Percentiles rank a stretch among this genome's conserved stretches.
Evolutionary conservation across 2,329 filamentous ascomycete genomes (phyloP).

Genomic region (Fusarium sp.): DNA sequence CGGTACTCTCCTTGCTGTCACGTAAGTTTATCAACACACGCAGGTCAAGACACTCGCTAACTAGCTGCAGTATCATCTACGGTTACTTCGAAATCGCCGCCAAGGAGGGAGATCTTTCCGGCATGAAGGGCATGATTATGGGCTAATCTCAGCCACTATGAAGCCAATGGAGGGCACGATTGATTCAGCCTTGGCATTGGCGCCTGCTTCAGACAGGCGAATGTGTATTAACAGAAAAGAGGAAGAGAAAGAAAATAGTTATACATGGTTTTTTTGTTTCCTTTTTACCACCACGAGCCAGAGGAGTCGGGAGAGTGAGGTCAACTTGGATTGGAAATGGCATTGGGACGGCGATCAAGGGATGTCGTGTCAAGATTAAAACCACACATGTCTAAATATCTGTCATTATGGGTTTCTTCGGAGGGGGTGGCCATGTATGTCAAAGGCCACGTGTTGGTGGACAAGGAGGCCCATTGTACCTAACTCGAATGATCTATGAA

Average conservation of each 20-base stretch:
- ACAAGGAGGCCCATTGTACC: constrained; percentile 33
- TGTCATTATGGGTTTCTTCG: constrained; percentile 38
- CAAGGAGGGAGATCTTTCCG: constrained; percentile 95
- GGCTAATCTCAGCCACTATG: constrained; percentile 58
- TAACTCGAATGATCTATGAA: constrained; percentile 44
- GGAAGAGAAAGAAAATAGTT: constrained; percentile 45
- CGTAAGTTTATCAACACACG: constrained; percentile 71
- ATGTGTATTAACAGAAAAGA: constrained; percentile 46
- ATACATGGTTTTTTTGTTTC: constrained; percentile 43
- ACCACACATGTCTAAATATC: constrained; percentile 28
- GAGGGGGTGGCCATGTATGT: constrained; percentile 27
- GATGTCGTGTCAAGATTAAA: constrained; percentile 41
- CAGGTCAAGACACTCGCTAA: constrained; percentile 42
- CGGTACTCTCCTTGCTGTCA: constrained; percentile 97
- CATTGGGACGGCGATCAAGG: constrained; percentile 39
- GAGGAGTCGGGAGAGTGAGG: constrained; percentile 42
- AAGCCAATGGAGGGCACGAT: constrained; percentile 33
- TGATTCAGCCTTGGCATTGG: constrained; percentile 37
- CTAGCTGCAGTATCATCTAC: constrained; percentile 87
- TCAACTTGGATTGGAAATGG: constrained; percentile 38
- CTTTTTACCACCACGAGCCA: constrained; percentile 37
- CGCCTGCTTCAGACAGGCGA: constrained; percentile 23
- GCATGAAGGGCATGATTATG: constrained; percentile 81
- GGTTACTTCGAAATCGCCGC: constrained; percentile 99
- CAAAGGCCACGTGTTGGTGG: constrained; percentile 15